Evolutionary conservation across 2,329 filamentous ascomycete species (phyloP).

Genomic region (Setomelanomma holmii): DNA sequence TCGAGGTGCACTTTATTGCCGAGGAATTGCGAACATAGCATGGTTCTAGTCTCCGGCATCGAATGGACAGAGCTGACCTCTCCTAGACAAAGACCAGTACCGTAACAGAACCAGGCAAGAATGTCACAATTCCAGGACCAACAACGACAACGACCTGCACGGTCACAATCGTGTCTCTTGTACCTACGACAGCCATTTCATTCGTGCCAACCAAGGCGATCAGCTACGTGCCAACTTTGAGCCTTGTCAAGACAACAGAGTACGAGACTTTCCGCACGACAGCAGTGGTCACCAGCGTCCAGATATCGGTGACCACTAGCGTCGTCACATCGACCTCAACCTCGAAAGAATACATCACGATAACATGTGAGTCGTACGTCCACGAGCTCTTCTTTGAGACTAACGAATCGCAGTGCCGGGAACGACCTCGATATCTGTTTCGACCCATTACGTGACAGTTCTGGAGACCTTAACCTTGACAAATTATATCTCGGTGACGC

Average conservation of each 20-base stretch:
- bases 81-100: neutral
- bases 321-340: slow-evolving; percentile 12
- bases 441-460: slow-evolving; percentile 6
- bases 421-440: slow-evolving; percentile 17
- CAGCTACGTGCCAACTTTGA: slow-evolving; percentile 2
- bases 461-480: slow-evolving; percentile 12
- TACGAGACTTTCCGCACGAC: slow-evolving; percentile 2
- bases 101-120: neutral
- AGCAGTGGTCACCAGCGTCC: slow-evolving; percentile 20
- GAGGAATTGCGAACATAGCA: too few species aligned
- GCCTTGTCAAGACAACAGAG: neutral
- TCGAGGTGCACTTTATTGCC: too few species aligned
- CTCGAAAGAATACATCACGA: neutral
- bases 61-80: neutral
- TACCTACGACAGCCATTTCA: slow-evolving; percentile 22
- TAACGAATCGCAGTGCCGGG: slow-evolving; percentile 7
- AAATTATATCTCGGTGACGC: slow-evolving; percentile 13
- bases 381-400: too few species aligned
- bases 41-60: neutral
- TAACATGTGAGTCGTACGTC: slow-evolving; percentile 1
- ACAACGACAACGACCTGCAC: slow-evolving; percentile 20
- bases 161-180: slow-evolving; percentile 24
- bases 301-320: slow-evolving; percentile 26
- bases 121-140: slow-evolving; percentile 3
- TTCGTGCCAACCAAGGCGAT: slow-evolving; percentile 14